Base-by-base conservation (phyloP, 2,329 filamentous ascomycete genomes). In the Alternaria postmessia region DNA sequence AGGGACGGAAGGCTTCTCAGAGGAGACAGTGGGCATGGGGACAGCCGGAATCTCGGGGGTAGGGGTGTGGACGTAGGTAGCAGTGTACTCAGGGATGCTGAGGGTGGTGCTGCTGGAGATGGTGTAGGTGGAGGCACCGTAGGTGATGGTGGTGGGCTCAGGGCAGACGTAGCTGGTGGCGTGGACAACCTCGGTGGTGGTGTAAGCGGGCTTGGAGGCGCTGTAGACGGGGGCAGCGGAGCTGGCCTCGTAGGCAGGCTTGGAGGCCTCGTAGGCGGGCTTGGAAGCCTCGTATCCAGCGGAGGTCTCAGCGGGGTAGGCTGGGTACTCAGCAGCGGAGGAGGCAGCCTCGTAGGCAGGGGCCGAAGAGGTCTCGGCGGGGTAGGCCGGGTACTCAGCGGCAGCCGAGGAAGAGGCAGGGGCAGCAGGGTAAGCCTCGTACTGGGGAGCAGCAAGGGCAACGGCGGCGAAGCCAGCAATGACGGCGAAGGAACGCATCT, bases 401-500 rank as follows among this genome's bases (percentile, higher is more conserved):
- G 43, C 51, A 24, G 59, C 44, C 26, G 56, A 16, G 18, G 48
- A 41, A 36, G 42, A 41, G 43, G 51, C 32, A 41, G 53, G 42
- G 32, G 42, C 46, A 49, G 46, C 47, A 39, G 54, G 47, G 54
- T 52, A 46, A 34, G 62, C 66, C 43, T 63, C 66, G 51, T 68
- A 57, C 62, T 71, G 66, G 59, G 67, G 59, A 56, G 71, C 63
- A 52, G 64, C 58, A 53, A 67, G 57, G 57, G 66, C 73, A 48
- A 62, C 69, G 56, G 69, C 75, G 44, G 70, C 73, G 62, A 77
- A 54, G 66, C 70, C 68, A 64, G 75, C 70, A 61, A 75, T 59
- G 62, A 70, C 66, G 57, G 71, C 72, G 67, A 75, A 73, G 71
- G 74, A 79, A 63, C 72, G 73, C 78, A 80, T 80, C 54, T 75